Evolutionary conservation across 495 filamentous ascomycete species (phyloP), one percentile per base, ranked within the genome.

Genomic region (Trichoderma erinaceum): DNA sequence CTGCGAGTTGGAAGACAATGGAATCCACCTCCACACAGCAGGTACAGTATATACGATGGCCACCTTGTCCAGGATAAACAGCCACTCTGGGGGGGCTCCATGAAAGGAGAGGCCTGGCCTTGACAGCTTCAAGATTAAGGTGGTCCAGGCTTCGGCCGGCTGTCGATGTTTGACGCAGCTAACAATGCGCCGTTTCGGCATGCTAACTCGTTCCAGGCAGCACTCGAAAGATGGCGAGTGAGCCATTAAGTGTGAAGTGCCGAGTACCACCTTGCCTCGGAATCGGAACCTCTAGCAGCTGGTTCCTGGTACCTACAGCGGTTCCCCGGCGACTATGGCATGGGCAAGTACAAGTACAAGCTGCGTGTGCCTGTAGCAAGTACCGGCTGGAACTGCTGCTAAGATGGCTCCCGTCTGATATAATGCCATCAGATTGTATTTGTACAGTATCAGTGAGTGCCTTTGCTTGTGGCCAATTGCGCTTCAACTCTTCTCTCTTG

Each of bases 81-180:
- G 50, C 50, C 44, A 27, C 5, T 58, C 56, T 38, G 35, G 35
- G 12, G 12, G 56, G 56, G 56, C 23, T 61, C 56, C 56, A 29
- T 61, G 56, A 61, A 61, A 61, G 56, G 56, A 61, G 56, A 48
- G 29, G 16, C 16, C 56, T 25, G 29, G 56, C 8, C 23, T 29
- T 18, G 56, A 32, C 56, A 32, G 25, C 56, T 21, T 61, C 48
- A 21, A 52, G 56, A 61, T 32, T 25, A 61, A 21, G 50, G 56
- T 61, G 56, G 56, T 10, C 56, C 10, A 61, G 56, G 56, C 56
- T 61, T 61, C 56, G 56, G 56, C 56, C 56, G 56, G 56, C 25
- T 61, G 56, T 61, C 56, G 56, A 61, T 29, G 56, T 15, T 61
- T 61, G 56, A 61, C 27, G 56, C 56, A 61, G 25, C 56, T 61